Conservation (phyloP, 106 monocot species). For the Vanilla planifolia region DNA sequence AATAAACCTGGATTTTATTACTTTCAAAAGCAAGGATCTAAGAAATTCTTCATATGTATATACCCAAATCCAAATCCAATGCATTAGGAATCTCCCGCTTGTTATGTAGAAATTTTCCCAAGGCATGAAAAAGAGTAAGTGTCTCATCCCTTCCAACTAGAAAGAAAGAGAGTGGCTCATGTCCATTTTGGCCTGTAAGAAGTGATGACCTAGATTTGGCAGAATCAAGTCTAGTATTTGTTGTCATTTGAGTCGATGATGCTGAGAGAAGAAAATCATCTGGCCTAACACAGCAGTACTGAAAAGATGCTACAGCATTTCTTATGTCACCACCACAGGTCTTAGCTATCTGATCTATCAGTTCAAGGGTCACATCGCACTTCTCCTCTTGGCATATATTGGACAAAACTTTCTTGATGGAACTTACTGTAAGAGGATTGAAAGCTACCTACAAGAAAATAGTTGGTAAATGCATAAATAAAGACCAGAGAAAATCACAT, state of each 20-base stretch:
- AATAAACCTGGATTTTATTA: not conserved
- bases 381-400: slow-evolving; percentile 66
- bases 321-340: slow-evolving; percentile 87
- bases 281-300: slow-evolving; percentile 61
- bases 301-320: slow-evolving; percentile 85
- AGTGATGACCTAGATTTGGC: slow-evolving; percentile 5
- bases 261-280: slow-evolving; percentile 1
- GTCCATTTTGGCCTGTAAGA: slow-evolving; percentile 8
- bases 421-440: slow-evolving; percentile 81
- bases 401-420: slow-evolving; percentile 74
- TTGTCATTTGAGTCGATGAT: slow-evolving; percentile 4
- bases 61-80: slow-evolving; percentile 38
- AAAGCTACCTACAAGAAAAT: slow-evolving; percentile 57
- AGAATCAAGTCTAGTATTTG: slow-evolving; percentile 9
- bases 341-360: slow-evolving; percentile 63
- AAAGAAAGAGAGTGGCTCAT: slow-evolving; percentile 5
- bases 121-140: slow-evolving; percentile 80
- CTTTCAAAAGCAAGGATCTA: not conserved
- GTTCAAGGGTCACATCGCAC: slow-evolving; percentile 34
- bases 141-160: slow-evolving; percentile 81
- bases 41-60: slow-evolving; percentile 3
- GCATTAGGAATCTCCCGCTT: slow-evolving; percentile 48
- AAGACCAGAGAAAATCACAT: not conserved
- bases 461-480: not conserved
- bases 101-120: slow-evolving; percentile 98